These are phyloP conservation scores for Pseudozyma tsukubaensis DNA, from an alignment of 1,284 basidiomycete species.

Conservation along the genomic window DNA sequence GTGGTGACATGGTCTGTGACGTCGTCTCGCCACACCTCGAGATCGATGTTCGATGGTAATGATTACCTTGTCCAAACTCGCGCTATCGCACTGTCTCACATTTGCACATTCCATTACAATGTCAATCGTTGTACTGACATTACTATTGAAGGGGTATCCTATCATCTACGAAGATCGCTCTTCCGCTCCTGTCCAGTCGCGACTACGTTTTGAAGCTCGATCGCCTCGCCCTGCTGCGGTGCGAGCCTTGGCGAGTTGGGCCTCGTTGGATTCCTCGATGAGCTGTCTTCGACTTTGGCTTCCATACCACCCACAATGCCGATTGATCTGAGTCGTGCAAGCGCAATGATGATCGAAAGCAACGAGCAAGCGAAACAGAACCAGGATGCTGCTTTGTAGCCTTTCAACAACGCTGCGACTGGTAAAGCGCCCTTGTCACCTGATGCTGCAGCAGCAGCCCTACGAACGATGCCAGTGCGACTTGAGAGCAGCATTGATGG, in stretches of 20 bases:
- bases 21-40: too few relatives aligned
- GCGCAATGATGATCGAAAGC: slow-evolving; percentile 43
- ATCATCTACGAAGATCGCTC: background rate
- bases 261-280: background rate
- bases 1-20: too few relatives aligned
- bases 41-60: too few relatives aligned
- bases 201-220: slow-evolving; percentile 18
- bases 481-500: slow-evolving; percentile 29
- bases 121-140: too few relatives aligned
- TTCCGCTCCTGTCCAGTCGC: slow-evolving; percentile 20
- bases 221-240: slow-evolving; percentile 7
- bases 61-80: too few relatives aligned
- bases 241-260: slow-evolving; percentile 3
- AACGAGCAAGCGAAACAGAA: slow-evolving; percentile 50
- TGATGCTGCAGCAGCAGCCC: slow-evolving; percentile 17
- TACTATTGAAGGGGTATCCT: too few relatives aligned
- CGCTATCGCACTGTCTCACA: too few relatives aligned
- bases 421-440: slow-evolving; percentile 1
- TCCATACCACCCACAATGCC: slow-evolving; percentile 55
- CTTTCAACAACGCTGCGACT: slow-evolving; percentile 35
- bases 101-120: too few relatives aligned
- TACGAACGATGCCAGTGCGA: slow-evolving; percentile 1
- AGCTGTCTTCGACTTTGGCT: slow-evolving; percentile 35
- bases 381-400: slow-evolving; percentile 58
- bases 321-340: slow-evolving; percentile 40